Conservation (phyloP, 1,284 basidiomycete genomes). For the Cystobasidiaceae sp. region DNA sequence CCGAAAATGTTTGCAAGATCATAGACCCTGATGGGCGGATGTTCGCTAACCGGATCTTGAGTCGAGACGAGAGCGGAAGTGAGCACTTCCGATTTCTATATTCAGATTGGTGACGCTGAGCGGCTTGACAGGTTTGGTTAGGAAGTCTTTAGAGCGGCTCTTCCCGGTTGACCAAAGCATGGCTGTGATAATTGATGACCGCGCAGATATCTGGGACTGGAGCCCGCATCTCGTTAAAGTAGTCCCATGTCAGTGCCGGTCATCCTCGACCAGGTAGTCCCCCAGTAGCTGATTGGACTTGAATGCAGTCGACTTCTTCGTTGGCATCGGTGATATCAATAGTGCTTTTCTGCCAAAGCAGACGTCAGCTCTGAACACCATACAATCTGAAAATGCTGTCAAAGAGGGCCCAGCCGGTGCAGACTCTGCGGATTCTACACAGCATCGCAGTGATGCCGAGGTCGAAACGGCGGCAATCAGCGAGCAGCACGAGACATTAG, state of each 20-base stretch:
- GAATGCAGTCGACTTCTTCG: constrained; percentile 81
- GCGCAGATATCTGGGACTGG: constrained; percentile 96
- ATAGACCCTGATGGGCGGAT: constrained; percentile 82
- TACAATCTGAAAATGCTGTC: no score
- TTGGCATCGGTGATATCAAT: constrained; percentile 99
- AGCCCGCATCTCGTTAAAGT: constrained; percentile 94
- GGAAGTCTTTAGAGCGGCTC: constrained; percentile 82
- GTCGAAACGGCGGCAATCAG: constrained; percentile 29
- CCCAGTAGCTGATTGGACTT: neutral
- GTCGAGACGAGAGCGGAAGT: constrained; percentile 93
- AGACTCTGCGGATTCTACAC: constrained; percentile 32
- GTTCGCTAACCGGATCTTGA: constrained; percentile 82
- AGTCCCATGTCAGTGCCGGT: constrained; percentile 68
- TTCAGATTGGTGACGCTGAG: no score
- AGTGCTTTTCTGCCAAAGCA: constrained; percentile 77
- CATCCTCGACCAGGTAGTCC: neutral
- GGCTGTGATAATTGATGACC: constrained; percentile 98
- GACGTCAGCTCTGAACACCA: constrained; percentile 44
- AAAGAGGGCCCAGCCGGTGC: no score
- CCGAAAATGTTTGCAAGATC: constrained; percentile 86
- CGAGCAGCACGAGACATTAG: constrained; percentile 53
- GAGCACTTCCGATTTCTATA: no score
- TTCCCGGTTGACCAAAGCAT: constrained; percentile 97
- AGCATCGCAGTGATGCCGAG: neutral
- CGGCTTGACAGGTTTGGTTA: constrained; percentile 72